Percentiles rank a stretch among this genome's conserved stretches.
These are phyloP conservation scores for Crassisporium funariophilum DNA, from an alignment of 768 basidiomycete species.

Conservation along the genomic window DNA sequence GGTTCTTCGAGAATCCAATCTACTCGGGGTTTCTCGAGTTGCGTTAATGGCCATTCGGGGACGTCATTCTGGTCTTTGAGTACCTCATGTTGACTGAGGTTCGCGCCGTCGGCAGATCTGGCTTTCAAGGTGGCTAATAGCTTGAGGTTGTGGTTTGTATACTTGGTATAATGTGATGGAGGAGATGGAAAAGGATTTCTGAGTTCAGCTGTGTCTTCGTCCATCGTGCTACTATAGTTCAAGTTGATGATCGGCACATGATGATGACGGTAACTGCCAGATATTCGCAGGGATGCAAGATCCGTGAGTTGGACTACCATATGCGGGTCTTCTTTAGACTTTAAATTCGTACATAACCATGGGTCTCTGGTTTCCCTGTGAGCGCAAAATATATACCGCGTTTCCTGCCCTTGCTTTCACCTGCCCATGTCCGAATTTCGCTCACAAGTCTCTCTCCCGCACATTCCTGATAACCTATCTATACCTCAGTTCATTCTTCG, in stretches of 20 bases:
- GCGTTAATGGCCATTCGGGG: constrained; percentile 74
- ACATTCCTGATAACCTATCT: constrained; percentile 63
- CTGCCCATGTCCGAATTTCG: constrained; percentile 37
- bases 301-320: no score
- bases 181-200: constrained; percentile 90
- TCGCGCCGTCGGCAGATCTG: constrained; percentile 42
- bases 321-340: no score
- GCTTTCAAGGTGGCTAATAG: constrained; percentile 65
- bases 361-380: neutral
- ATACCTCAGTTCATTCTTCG: constrained; percentile 70
- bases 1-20: constrained; percentile 92
- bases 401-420: neutral
- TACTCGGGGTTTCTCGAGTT: constrained; percentile 83
- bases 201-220: constrained; percentile 75
- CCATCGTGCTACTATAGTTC: constrained; percentile 47
- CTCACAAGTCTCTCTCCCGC: constrained; percentile 34
- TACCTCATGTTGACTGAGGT: constrained; percentile 59
- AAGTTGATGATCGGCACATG: neutral
- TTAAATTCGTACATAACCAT: neutral
- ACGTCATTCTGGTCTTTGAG: constrained; percentile 72
- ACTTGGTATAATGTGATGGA: constrained; percentile 80
- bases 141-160: constrained; percentile 72
- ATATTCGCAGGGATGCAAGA: no score
- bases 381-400: constrained; percentile 8
- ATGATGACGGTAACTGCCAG: constrained; percentile 11